A percentile compares a stretch with the other conserved stretches of the same genome.
phyloP scores from a whole-genome alignment of 2,329 filamentous ascomycete genomes.

The Leptographium radiaticola region DNA sequence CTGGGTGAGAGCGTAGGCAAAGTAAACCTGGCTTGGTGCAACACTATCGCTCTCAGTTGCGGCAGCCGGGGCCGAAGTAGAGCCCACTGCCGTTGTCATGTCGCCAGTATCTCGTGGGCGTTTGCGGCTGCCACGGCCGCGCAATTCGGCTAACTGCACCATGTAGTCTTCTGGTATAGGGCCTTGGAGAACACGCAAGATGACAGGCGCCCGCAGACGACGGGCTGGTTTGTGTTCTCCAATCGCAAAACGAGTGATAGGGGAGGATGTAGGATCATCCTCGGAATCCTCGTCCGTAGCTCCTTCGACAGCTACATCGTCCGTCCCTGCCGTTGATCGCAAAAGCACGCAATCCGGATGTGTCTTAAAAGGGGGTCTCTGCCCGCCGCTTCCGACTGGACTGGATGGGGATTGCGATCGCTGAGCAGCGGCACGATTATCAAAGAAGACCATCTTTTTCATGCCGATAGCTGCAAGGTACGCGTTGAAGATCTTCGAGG shows the following conservation, averaged over 20 bases:
- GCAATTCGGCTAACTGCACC: not conserved
- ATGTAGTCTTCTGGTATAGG: not conserved
- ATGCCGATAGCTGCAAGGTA: not conserved
- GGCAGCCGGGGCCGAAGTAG: not conserved
- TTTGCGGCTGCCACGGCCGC: not conserved
- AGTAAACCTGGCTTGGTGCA: not conserved
- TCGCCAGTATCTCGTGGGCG: not conserved
- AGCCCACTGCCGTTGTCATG: not conserved
- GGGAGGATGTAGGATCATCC: not conserved
- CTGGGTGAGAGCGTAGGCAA: not conserved
- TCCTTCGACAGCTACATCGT: not conserved
- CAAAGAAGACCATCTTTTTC: not conserved
- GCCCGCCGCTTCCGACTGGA: too few relatives aligned
- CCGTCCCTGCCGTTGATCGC: not conserved
- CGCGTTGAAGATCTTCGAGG: not conserved
- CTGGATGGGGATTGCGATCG: not conserved
- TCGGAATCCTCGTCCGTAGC: not conserved
- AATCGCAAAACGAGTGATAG: not conserved
- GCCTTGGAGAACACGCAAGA: not conserved
- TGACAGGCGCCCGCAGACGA: not conserved
- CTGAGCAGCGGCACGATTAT: not conserved
- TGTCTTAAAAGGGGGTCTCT: not conserved
- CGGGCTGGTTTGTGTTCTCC: not conserved
- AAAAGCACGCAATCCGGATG: not conserved
- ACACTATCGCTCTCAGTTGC: too few relatives aligned